Evolutionary conservation across 768 basidiomycete genomes (phyloP).

Genomic region (Goffeauzyma gilvescens): DNA sequence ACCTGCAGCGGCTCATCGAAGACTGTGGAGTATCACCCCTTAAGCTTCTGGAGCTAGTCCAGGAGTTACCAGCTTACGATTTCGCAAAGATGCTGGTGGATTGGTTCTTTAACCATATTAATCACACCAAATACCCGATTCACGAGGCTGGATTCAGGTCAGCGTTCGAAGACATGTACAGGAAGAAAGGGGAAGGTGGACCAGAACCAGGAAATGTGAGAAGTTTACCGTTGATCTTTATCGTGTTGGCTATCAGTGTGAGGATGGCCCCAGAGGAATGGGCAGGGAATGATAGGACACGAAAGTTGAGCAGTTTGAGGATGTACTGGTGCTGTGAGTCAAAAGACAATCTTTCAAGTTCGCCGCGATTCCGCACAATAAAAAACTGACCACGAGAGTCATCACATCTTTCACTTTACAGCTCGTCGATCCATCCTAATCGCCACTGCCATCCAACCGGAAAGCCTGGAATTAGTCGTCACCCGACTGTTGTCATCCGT

Average conservation of each 20-base stretch:
- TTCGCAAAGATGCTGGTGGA: constrained; percentile 62
- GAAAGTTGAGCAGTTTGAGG: constrained; percentile 61
- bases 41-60: constrained; percentile 70
- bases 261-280: constrained; percentile 69
- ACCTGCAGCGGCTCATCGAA: constrained; percentile 63
- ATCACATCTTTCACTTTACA: constrained; percentile 31
- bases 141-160: constrained; percentile 63
- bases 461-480: constrained; percentile 78
- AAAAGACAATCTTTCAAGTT: no score
- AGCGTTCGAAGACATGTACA: constrained; percentile 47
- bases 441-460: constrained; percentile 80
- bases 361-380: no score
- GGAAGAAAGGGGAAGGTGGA: constrained; percentile 9
- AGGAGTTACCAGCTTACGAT: constrained; percentile 63
- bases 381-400: no score
- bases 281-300: constrained; percentile 54
- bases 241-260: constrained; percentile 71
- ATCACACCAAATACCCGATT: constrained; percentile 83
- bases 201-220: constrained; percentile 10
- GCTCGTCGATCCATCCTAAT: constrained; percentile 74
- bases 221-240: constrained; percentile 66
- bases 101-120: constrained; percentile 46
- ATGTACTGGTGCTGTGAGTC: constrained; percentile 90
- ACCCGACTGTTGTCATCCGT: constrained; percentile 51
- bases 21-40: constrained; percentile 84